Percentiles rank a stretch among this genome's conserved stretches.
Conservation (phyloP, 352 stramenopile genomes). For the Pythium scleroteichum region DNA sequence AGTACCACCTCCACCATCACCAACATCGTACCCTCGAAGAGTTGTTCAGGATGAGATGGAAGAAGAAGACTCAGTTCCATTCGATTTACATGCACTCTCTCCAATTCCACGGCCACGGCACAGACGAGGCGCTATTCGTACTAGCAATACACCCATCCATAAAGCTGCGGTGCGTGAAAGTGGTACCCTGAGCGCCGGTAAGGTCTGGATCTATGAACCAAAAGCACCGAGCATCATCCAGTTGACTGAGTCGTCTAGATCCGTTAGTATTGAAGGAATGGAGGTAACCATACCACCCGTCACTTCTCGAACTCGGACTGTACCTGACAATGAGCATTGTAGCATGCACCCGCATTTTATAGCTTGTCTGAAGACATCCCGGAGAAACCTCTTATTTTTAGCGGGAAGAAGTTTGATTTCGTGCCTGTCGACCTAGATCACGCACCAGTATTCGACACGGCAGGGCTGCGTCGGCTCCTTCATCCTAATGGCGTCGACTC, state of each 20-base stretch:
- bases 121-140: neutral
- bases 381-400: slow-evolving; percentile 73
- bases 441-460: slow-evolving; percentile 52
- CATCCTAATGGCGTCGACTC: neutral
- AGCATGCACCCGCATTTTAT: slow-evolving; percentile 65
- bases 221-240: slow-evolving; percentile 45
- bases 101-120: slow-evolving; percentile 49
- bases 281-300: slow-evolving; percentile 34
- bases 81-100: slow-evolving; percentile 42
- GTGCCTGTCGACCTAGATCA: slow-evolving; percentile 33
- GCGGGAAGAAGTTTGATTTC: slow-evolving; percentile 72
- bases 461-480: neutral
- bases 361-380: slow-evolving; percentile 60
- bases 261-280: slow-evolving; percentile 47
- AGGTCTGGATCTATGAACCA: slow-evolving; percentile 51
- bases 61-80: slow-evolving; percentile 47
- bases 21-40: neutral
- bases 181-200: neutral
- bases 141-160: no score
- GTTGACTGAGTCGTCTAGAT: slow-evolving; percentile 45
- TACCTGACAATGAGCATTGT: neutral
- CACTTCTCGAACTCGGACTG: no score
- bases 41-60: slow-evolving; percentile 7
- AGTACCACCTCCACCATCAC: slow-evolving; percentile 31
- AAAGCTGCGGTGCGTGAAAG: neutral